Conservation (phyloP, 495 filamentous ascomycete genomes). For the Clohesyomyces aquaticus region DNA sequence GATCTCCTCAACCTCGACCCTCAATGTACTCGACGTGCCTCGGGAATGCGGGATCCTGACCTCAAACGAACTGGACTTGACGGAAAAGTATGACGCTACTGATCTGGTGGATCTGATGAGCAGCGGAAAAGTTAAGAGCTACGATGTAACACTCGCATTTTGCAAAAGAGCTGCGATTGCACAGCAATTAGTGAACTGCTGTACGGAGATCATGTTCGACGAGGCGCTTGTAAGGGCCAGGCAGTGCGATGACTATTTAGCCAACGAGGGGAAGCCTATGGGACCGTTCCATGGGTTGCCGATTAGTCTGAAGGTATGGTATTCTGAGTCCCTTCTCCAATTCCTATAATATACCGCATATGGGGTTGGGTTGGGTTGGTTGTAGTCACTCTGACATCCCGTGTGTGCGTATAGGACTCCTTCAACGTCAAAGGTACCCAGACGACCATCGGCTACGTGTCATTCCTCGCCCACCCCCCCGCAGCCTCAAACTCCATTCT, state of each 20-base stretch:
- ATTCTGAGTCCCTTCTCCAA: not conserved
- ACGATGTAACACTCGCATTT: conserved; percentile 36
- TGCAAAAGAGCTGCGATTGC: conserved; percentile 41
- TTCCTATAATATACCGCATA: too few relatives aligned
- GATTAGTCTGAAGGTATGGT: conserved; percentile 45
- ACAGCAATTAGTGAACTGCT: conserved; percentile 53
- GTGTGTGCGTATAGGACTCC: conserved; percentile 67
- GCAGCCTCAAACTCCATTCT: conserved; percentile 54
- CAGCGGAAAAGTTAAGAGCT: conserved; percentile 10
- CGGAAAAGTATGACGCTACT: conserved; percentile 33
- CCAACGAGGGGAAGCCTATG: conserved; percentile 52
- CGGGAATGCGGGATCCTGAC: conserved; percentile 25
- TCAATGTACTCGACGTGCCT: conserved; percentile 28
- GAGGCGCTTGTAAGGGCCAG: conserved; percentile 61
- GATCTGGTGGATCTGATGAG: conserved; percentile 23
- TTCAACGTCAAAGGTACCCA: conserved; percentile 65
- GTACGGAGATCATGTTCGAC: conserved; percentile 69
- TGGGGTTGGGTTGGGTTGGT: too few relatives aligned
- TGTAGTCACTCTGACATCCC: too few relatives aligned
- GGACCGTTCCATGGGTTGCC: conserved; percentile 73
- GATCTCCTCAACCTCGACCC: conserved; percentile 13
- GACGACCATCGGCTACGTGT: conserved; percentile 62
- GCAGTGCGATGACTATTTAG: conserved; percentile 60
- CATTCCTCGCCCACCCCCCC: conserved; percentile 55
- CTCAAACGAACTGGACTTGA: conserved; percentile 27